Conservation (phyloP, 2,329 filamentous ascomycete species). For the Cercospora beticola region DNA sequence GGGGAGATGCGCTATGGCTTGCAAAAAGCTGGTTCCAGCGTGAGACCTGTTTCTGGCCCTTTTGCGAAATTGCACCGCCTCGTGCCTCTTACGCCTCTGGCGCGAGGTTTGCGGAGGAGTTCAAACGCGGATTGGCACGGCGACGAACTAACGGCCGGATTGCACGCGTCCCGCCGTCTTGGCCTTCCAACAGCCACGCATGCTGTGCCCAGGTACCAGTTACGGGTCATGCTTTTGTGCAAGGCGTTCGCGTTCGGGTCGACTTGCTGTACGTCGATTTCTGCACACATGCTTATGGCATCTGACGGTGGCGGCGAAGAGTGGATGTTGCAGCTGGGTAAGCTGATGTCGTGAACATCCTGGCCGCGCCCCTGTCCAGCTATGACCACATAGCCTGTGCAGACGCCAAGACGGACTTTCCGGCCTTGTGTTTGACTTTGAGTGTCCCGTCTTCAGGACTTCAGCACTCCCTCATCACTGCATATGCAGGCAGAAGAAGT, state of each 20-base stretch:
- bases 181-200: conserved; percentile 2
- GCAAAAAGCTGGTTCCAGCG: background rate
- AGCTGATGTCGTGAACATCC: background rate
- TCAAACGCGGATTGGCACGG: background rate
- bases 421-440: background rate
- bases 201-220: background rate
- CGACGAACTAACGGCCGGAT: background rate
- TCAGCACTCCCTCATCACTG: background rate
- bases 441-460: background rate
- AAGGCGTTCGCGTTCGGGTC: background rate
- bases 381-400: background rate
- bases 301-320: background rate
- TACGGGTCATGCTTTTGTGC: background rate
- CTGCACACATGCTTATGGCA: background rate
- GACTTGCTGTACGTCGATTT: background rate
- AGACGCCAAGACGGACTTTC: background rate
- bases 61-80: background rate
- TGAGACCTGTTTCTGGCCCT: background rate
- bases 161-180: background rate
- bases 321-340: background rate
- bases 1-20: background rate
- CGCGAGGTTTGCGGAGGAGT: background rate
- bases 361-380: background rate
- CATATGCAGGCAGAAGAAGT: background rate
- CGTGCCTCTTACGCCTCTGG: background rate